phyloP scores from a whole-genome alignment of 1,284 basidiomycete genomes.

The Moesziomyces antarcticus region DNA sequence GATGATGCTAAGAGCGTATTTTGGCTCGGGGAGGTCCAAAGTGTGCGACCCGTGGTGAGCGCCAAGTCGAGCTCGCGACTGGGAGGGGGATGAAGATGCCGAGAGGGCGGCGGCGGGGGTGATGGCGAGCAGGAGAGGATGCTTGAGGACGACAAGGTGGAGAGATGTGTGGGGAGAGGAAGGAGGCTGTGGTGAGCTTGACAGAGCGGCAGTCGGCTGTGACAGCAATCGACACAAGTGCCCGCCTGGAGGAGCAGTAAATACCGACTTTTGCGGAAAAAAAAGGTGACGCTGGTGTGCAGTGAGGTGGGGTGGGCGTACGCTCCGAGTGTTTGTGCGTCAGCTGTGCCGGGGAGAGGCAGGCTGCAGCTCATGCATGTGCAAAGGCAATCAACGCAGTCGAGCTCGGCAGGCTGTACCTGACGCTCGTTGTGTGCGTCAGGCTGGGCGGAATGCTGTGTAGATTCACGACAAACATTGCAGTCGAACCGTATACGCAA shows the following conservation, averaged over 20 bases:
- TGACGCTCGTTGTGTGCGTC: not conserved
- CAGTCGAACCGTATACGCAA: not conserved
- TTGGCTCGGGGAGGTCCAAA: not conserved
- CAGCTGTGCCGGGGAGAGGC: not conserved
- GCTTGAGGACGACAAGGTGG: conserved; percentile 12
- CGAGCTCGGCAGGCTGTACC: no score
- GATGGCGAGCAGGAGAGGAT: not conserved
- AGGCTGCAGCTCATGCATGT: not conserved
- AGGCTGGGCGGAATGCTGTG: not conserved
- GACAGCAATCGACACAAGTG: conserved; percentile 1
- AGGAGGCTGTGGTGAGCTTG: not conserved
- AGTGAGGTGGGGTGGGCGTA: not conserved
- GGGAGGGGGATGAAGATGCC: not conserved
- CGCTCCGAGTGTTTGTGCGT: not conserved
- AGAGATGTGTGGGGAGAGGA: not conserved
- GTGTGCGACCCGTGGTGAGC: no score
- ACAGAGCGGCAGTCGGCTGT: not conserved
- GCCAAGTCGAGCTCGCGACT: not conserved
- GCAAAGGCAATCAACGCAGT: not conserved
- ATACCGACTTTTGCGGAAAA: not conserved
- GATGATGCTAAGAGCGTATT: not conserved
- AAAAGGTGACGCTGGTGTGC: not conserved
- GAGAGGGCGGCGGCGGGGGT: not conserved
- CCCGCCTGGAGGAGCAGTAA: not conserved
- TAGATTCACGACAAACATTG: not conserved